These are phyloP conservation scores for Ogataea minuta DNA, from an alignment of 805 yeast species.

Conservation along the genomic window DNA sequence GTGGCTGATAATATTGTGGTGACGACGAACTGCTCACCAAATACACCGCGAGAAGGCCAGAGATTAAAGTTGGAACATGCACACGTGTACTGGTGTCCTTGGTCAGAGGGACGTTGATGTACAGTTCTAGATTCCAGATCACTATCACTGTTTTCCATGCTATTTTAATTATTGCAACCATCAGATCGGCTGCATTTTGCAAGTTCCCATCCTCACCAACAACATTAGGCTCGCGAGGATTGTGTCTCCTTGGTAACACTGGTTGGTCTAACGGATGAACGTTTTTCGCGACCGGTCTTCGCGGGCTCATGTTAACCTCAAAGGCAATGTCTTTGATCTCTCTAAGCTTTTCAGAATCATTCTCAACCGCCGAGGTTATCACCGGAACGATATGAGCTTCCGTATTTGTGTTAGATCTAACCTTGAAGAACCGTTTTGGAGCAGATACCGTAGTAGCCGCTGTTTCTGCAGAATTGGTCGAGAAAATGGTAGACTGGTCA, in stretches of 20 bases:
- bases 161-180: slow-evolving; percentile 9
- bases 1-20: slow-evolving; percentile 16
- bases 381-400: slow-evolving; percentile 11
- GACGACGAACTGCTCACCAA: slow-evolving; percentile 10
- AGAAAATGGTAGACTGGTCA: slow-evolving; percentile 20
- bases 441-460: slow-evolving; percentile 8
- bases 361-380: slow-evolving; percentile 3
- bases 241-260: slow-evolving; percentile 4
- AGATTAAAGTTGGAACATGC: slow-evolving; percentile 28
- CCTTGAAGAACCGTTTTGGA: slow-evolving; percentile 15
- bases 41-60: slow-evolving; percentile 17
- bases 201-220: not conserved
- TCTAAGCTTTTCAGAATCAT: slow-evolving; percentile 15
- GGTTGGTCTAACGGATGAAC: slow-evolving; percentile 35
- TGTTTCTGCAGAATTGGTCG: slow-evolving; percentile 16
- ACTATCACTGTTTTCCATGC: slow-evolving; percentile 7
- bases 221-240: not conserved
- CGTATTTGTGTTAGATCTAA: slow-evolving; percentile 15
- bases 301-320: slow-evolving; percentile 24
- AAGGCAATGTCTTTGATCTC: slow-evolving; percentile 32
- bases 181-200: slow-evolving; percentile 17
- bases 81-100: slow-evolving; percentile 22
- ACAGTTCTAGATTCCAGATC: slow-evolving; percentile 31
- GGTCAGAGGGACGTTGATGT: slow-evolving; percentile 26
- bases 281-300: slow-evolving; percentile 16